Percentiles rank a stretch among this genome's conserved stretches.
Evolutionary conservation across 257 asterid genomes (phyloP).

Genomic region (Solanum arcanum): DNA sequence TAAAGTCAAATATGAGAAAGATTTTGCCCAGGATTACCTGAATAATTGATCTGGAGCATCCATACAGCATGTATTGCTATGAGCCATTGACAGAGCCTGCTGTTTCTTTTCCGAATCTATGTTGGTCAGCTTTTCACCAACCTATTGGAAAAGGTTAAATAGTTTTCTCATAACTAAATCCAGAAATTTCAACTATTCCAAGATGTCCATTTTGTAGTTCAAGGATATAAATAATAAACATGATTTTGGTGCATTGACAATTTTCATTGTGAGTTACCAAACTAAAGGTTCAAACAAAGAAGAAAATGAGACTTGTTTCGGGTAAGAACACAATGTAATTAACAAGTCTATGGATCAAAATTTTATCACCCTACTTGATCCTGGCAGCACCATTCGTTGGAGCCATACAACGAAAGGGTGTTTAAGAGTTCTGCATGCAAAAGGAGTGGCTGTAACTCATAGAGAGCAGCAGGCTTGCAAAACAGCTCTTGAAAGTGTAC

Average conservation of each 20-base stretch:
- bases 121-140: slow-evolving; percentile 70
- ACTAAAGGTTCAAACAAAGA: neutral
- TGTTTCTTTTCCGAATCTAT: slow-evolving; percentile 86
- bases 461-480: neutral
- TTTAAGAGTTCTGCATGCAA: neutral
- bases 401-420: neutral
- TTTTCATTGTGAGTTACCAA: neutral
- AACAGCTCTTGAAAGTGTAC: neutral
- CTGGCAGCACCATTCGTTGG: neutral
- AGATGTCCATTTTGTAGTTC: neutral
- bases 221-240: neutral
- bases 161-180: neutral
- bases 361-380: neutral
- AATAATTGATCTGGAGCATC: slow-evolving; percentile 73
- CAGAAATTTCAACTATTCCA: neutral
- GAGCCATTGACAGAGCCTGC: slow-evolving; percentile 87
- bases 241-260: neutral
- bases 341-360: neutral
- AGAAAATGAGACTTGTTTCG: neutral
- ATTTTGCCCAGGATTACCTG: slow-evolving; percentile 38
- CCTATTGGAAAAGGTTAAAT: slow-evolving; percentile 33
- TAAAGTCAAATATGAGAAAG: neutral
- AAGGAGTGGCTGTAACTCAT: neutral
- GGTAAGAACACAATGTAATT: neutral
- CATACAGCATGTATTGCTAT: slow-evolving; percentile 48